Conservation (phyloP, 176 grass and related monocot genomes). For the Poa pratensis region DNA sequence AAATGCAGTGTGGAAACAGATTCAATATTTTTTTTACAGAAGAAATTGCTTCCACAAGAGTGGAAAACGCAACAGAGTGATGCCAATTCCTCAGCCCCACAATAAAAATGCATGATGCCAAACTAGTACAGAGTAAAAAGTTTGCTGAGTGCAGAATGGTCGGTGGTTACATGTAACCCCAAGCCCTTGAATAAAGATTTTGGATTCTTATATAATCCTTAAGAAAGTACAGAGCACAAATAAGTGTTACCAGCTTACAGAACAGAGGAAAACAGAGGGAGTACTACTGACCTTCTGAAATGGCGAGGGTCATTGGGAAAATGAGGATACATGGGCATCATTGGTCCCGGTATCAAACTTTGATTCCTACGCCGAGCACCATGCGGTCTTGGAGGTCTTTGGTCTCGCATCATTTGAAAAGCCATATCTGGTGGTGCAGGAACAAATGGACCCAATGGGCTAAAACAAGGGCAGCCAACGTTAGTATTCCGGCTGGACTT, state of each 20-base stretch:
- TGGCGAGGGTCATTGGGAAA: constrained; percentile 52
- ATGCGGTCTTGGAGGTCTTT: constrained; percentile 48
- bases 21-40: not conserved
- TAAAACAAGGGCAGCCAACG: constrained; percentile 44
- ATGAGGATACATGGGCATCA: constrained; percentile 57
- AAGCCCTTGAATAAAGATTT: constrained; percentile 1
- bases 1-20: not conserved
- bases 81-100: not conserved
- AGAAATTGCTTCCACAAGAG: not conserved
- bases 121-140: not conserved
- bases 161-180: not conserved
- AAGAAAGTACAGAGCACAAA: not conserved
- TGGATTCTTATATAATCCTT: not conserved
- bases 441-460: constrained; percentile 84
- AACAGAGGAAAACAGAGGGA: not conserved
- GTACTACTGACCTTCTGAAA: constrained; percentile 57
- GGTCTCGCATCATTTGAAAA: constrained; percentile 61
- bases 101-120: not conserved
- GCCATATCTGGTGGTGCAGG: constrained; percentile 69
- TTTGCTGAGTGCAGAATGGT: not conserved
- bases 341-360: constrained; percentile 39
- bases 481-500: constrained; percentile 33
- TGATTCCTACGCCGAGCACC: constrained; percentile 42
- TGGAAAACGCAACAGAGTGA: not conserved
- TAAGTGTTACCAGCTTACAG: not conserved